Base-by-base conservation (phyloP, 108 stramenopile genomes). In the Hondaea fermentalgiana region DNA sequence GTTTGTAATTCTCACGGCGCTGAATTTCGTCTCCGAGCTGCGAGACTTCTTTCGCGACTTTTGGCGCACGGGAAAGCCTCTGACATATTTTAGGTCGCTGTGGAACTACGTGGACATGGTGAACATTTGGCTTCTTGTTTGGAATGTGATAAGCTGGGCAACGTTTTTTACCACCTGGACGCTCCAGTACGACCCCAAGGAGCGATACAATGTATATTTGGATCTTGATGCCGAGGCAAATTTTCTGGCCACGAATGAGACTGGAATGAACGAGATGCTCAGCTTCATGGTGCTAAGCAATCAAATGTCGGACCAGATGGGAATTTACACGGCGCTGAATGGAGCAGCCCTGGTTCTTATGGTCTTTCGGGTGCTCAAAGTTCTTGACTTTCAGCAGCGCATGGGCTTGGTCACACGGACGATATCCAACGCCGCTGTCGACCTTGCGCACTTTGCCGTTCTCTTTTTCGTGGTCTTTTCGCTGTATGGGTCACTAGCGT, bases 51-150 rank as follows among this genome's bases (percentile, higher is more conserved):
- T 83, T 12, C 45, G 45, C 14, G 76, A 47, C 12, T 83, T 47
- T 12, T 47, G 25, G 25, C 45, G 76, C 19, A 83, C 76, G 0
- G 49, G 76, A n/a, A 10, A 45, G 12, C 76, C 76, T 6, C 51
- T 83, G 5, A 69, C 88, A 5, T 88, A 88, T 2, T 88, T 88
- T 44, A 19, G 4, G 29, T 64, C 60, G 25, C 16, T 60, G 21
- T 88, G 88, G 88, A 88, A 88, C 60, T 69, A 69, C 45, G 45
- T 88, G 47, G 88, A 88, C 60, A n/a, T 88, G 45, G 59, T 49
- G 19, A 88, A 69, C 88, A 44, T 88, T 44, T 60, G 60, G 29
- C 88, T 88, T 8, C 43, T 88, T 5, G 16, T 69, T 4, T 44
- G 19, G 42, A 88, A 64, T 44, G 59, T 25, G 16, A 28, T 60